Evolutionary conservation across 2,329 filamentous ascomycete species (phyloP).

Genomic region (Scortechinia acanthostroma): DNA sequence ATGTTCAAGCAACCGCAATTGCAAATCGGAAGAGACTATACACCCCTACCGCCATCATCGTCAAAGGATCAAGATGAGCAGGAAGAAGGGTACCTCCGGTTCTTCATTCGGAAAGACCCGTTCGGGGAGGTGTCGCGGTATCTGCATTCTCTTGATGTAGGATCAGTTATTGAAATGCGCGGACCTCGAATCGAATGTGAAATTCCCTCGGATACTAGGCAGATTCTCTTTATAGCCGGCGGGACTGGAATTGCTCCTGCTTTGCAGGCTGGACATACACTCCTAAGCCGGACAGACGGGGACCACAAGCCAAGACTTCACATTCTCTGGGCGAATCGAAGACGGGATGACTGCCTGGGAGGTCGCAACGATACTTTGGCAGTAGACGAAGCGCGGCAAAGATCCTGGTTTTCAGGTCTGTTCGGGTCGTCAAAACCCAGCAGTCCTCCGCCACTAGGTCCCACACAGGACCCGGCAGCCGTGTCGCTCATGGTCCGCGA

Average conservation of each 20-base stretch:
- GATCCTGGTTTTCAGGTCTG: constrained; percentile 10
- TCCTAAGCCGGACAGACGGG: constrained; percentile 31
- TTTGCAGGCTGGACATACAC: constrained; percentile 66
- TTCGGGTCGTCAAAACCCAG: constrained; percentile 4
- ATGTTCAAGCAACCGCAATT: constrained; percentile 91
- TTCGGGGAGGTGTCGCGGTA: constrained; percentile 83
- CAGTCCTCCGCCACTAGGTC: constrained; percentile 7
- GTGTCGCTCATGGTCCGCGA: constrained; percentile 48
- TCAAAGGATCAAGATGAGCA: constrained; percentile 12
- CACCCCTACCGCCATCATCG: constrained; percentile 61
- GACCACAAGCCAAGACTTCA: constrained; percentile 39
- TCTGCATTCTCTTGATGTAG: constrained; percentile 55
- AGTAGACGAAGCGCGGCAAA: constrained; percentile 6
- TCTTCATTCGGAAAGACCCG: constrained; percentile 72
- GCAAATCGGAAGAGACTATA: constrained; percentile 87
- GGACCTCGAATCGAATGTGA: constrained; percentile 70
- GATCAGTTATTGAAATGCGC: constrained; percentile 65
- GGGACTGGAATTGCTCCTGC: constrained; percentile 90
- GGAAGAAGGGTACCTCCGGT: constrained; percentile 42
- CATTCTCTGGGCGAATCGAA: constrained; percentile 77
- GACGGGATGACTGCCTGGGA: constrained; percentile 56
- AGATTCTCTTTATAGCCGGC: constrained; percentile 78
- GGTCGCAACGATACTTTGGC: constrained; percentile 39
- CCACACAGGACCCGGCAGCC: constrained; percentile 9
- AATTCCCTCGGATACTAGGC: constrained; percentile 33